Conservation (phyloP, 345 rosid species). For the Corchorus capsularis region DNA sequence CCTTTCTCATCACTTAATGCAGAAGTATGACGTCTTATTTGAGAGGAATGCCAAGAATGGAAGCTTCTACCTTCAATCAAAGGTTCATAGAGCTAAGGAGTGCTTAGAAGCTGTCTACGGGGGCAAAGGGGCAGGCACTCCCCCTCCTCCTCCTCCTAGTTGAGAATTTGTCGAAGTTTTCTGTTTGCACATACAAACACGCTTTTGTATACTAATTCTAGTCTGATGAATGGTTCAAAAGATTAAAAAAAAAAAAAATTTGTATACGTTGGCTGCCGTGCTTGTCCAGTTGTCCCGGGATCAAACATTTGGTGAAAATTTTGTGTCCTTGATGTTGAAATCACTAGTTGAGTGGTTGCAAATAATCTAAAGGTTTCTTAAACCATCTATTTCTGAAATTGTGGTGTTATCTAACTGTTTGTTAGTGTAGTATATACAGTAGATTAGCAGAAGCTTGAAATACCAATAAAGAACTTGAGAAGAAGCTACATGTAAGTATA, state of each 20-base stretch:
- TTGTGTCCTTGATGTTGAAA: not conserved
- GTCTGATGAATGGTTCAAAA: not conserved
- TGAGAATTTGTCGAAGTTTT: slow-evolving; percentile 25
- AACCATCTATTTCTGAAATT: not conserved
- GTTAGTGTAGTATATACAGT: not conserved
- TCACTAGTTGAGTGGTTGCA: not conserved
- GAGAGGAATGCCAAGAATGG: slow-evolving; percentile 80
- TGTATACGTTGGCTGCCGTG: not conserved
- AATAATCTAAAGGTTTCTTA: not conserved
- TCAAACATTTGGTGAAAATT: slow-evolving; percentile 3
- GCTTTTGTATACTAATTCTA: not conserved
- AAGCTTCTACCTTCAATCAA: slow-evolving; percentile 93
- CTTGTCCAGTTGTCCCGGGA: not conserved
- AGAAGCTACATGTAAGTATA: not conserved
- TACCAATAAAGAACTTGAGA: not conserved
- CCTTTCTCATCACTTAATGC: slow-evolving; percentile 22
- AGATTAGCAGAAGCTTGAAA: not conserved
- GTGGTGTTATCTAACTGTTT: not conserved
- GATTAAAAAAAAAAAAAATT: not conserved
- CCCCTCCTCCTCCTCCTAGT: slow-evolving; percentile 33
- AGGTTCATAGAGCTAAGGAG: slow-evolving; percentile 92
- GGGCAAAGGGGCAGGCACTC: slow-evolving; percentile 46
- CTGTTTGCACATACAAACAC: not conserved
- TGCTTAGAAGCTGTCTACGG: slow-evolving; percentile 61
- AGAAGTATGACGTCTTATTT: slow-evolving; percentile 78